Percentiles rank a stretch among this genome's conserved stretches.
Evolutionary conservation across 2,329 filamentous ascomycete species (phyloP).

Genomic region (Colletotrichum sojae): DNA sequence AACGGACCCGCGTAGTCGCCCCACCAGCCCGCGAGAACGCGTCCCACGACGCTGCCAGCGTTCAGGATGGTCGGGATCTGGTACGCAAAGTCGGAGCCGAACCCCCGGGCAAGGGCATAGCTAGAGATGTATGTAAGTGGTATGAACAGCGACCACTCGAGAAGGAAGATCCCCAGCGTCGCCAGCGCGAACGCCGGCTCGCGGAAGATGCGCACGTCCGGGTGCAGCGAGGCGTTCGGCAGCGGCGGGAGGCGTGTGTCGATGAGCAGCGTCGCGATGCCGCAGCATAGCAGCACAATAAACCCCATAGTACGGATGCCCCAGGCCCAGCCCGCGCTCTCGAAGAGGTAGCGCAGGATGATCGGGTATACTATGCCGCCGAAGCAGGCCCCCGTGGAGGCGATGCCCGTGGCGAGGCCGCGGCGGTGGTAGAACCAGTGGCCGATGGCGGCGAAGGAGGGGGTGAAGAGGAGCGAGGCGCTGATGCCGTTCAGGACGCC

Average conservation of each 20-base stretch:
- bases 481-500: constrained; percentile 81
- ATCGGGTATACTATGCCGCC: constrained; percentile 78
- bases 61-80: constrained; percentile 88
- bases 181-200: constrained; percentile 74
- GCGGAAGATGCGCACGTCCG: constrained; percentile 76
- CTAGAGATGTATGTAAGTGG: constrained; percentile 86
- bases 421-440: constrained; percentile 85
- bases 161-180: constrained; percentile 76
- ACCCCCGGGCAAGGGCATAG: constrained; percentile 77
- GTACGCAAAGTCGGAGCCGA: constrained; percentile 77
- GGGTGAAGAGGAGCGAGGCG: constrained; percentile 86
- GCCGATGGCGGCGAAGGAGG: constrained; percentile 82
- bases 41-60: constrained; percentile 82
- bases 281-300: constrained; percentile 59
- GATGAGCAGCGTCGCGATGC: constrained; percentile 63
- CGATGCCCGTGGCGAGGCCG: constrained; percentile 85
- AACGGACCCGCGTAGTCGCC: constrained; percentile 87
- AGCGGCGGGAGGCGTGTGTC: constrained; percentile 73
- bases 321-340: constrained; percentile 53
- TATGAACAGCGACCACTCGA: constrained; percentile 83
- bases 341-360: constrained; percentile 65
- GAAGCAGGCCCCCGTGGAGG: constrained; percentile 80
- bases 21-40: constrained; percentile 82
- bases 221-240: constrained; percentile 69
- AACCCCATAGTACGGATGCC: constrained; percentile 64